phyloP scores from a whole-genome alignment of 2,329 filamentous ascomycete genomes.

The Colletotrichum camelliae region DNA sequence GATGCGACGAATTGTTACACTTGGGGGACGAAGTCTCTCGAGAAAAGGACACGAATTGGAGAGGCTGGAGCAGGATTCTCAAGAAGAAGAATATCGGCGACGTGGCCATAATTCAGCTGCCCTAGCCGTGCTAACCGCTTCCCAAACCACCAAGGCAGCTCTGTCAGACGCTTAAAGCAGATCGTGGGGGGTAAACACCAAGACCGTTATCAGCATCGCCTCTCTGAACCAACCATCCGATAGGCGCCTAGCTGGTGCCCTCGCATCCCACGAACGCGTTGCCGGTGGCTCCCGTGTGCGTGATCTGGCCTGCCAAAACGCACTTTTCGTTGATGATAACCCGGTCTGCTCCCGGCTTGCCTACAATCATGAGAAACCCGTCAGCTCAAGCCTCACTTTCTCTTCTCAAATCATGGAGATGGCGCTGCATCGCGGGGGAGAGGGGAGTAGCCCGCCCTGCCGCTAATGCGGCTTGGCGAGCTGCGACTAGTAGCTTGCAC shows the following conservation, averaged over 20 bases:
- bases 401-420: not conserved
- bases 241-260: not conserved
- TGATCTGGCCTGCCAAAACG: slow-evolving; percentile 67
- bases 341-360: slow-evolving; percentile 70
- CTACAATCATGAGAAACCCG: slow-evolving; percentile 32
- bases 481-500: not conserved
- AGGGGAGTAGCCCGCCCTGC: not conserved
- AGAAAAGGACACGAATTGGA: not conserved
- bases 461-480: not conserved
- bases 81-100: not conserved
- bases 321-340: slow-evolving; percentile 67
- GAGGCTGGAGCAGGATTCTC: not conserved
- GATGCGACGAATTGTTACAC: not conserved
- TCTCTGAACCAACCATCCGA: not conserved
- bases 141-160: not conserved
- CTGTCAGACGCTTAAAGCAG: not conserved
- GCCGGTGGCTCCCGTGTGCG: slow-evolving; percentile 73
- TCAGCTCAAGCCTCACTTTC: not conserved
- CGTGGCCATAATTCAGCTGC: not conserved
- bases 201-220: not conserved
- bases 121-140: slow-evolving; percentile 5
- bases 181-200: slow-evolving; percentile 2
- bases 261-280: slow-evolving; percentile 71
- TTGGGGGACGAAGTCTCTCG: accelerated
- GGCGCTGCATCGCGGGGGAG: not conserved